Evolutionary conservation across 192 early-diverging fungal species (phyloP).

Genomic region (Backusella mclennaniae): DNA sequence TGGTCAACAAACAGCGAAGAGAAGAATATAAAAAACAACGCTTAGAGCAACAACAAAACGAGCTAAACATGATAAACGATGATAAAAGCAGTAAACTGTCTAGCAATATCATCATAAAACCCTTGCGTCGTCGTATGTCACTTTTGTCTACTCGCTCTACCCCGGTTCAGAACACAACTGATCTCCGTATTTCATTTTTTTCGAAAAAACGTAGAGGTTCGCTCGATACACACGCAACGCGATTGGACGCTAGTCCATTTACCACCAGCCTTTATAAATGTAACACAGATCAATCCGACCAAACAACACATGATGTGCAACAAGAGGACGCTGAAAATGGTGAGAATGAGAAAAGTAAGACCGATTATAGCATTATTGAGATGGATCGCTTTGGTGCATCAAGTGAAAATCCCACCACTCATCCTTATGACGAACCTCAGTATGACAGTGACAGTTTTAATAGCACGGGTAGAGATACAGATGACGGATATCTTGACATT

Average conservation of each 20-base stretch:
- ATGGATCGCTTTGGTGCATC: neutral
- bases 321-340: neutral
- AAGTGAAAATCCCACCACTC: neutral
- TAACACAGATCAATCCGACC: constrained; percentile 6
- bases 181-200: neutral
- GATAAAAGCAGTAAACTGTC: constrained; percentile 3
- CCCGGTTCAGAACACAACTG: neutral
- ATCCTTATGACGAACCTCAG: neutral
- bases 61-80: neutral
- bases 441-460: neutral
- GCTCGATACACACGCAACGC: neutral
- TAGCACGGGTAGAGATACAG: neutral
- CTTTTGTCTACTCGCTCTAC: constrained; percentile 17
- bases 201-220: neutral
- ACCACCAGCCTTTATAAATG: neutral
- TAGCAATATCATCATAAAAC: neutral
- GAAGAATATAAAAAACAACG: constrained; percentile 8
- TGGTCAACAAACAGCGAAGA: constrained; percentile 13
- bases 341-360: neutral
- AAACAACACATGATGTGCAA: constrained; percentile 6
- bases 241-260: constrained; percentile 1
- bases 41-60: neutral
- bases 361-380: neutral
- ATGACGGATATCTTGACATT: neutral
- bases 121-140: constrained; percentile 11